These are phyloP conservation scores for Mycena rosella DNA, from an alignment of 768 basidiomycete species.

Conservation along the genomic window DNA sequence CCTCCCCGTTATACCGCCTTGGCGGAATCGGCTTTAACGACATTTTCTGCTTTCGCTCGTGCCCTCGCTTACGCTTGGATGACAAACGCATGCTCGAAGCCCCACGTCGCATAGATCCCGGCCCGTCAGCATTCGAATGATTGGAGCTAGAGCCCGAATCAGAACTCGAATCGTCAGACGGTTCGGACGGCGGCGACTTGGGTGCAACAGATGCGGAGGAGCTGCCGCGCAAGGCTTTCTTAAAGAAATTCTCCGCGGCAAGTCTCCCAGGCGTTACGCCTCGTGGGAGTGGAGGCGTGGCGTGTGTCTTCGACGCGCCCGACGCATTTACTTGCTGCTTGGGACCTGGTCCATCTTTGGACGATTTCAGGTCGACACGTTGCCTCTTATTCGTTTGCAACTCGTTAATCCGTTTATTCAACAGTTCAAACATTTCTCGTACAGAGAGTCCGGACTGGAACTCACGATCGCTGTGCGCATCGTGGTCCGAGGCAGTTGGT, in stretches of 20 bases:
- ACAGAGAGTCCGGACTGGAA: too few species aligned
- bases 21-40: slow-evolving; percentile 6
- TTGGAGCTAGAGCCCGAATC: background rate
- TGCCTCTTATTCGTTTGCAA: too few species aligned
- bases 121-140: background rate
- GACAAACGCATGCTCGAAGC: background rate
- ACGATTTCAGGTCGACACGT: too few species aligned
- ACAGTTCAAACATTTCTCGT: too few species aligned
- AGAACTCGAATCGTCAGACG: slow-evolving; percentile 10
- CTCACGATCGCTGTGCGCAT: too few species aligned
- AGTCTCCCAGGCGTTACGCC: background rate
- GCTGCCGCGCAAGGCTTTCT: background rate
- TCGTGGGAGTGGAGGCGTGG: background rate
- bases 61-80: background rate
- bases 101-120: background rate
- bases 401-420: too few species aligned
- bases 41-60: background rate
- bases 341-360: too few species aligned
- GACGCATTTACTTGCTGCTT: background rate
- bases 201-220: background rate
- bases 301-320: background rate
- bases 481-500: too few species aligned
- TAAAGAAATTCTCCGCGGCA: slow-evolving; percentile 3
- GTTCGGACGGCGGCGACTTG: background rate
- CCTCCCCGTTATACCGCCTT: background rate